A percentile compares a stretch with the other conserved stretches of the same genome.
These are phyloP conservation scores for Tetrapisispora taiwanensis DNA, from an alignment of 805 yeast species.

Conservation along the genomic window DNA sequence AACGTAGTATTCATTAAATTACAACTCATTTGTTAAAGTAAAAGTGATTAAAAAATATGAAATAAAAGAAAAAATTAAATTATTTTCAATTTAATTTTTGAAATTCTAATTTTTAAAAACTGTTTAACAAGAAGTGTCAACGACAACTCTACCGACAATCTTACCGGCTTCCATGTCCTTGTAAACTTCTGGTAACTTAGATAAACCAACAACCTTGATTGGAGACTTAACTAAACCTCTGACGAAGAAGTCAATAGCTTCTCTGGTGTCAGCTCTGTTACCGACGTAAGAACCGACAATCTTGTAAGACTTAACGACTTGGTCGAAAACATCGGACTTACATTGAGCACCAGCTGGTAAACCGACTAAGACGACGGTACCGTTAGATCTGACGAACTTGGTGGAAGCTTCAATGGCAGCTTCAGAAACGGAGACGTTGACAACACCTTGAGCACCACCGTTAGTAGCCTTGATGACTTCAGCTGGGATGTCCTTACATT, in stretches of 20 bases:
- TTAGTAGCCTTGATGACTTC: constrained; percentile 39
- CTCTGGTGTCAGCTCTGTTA: constrained; percentile 43
- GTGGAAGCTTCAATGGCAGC: constrained; percentile 39
- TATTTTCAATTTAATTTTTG: neutral
- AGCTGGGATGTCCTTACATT: constrained; percentile 39
- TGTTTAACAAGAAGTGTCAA: constrained; percentile 56
- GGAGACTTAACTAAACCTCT: constrained; percentile 67
- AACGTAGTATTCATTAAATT: constrained; percentile 1
- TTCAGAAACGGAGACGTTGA: constrained; percentile 52
- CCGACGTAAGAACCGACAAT: constrained; percentile 44
- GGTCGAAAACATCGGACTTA: constrained; percentile 36
- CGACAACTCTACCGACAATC: constrained; percentile 80
- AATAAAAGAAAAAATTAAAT: neutral
- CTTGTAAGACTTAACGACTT: constrained; percentile 40
- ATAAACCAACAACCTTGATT: constrained; percentile 65
- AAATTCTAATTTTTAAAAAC: constrained; percentile 2
- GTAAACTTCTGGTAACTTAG: constrained; percentile 59
- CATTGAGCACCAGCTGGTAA: constrained; percentile 44
- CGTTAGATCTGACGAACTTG: constrained; percentile 47
- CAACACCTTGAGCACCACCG: constrained; percentile 63
- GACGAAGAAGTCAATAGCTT: constrained; percentile 65
- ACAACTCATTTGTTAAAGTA: neutral
- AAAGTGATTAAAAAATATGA: neutral
- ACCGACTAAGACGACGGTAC: constrained; percentile 56
- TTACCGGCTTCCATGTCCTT: constrained; percentile 74